Percentiles rank a stretch among this genome's conserved stretches.
These are phyloP conservation scores for Colletotrichum sp. DNA, from an alignment of 2,329 filamentous ascomycete species.

Conservation along the genomic window DNA sequence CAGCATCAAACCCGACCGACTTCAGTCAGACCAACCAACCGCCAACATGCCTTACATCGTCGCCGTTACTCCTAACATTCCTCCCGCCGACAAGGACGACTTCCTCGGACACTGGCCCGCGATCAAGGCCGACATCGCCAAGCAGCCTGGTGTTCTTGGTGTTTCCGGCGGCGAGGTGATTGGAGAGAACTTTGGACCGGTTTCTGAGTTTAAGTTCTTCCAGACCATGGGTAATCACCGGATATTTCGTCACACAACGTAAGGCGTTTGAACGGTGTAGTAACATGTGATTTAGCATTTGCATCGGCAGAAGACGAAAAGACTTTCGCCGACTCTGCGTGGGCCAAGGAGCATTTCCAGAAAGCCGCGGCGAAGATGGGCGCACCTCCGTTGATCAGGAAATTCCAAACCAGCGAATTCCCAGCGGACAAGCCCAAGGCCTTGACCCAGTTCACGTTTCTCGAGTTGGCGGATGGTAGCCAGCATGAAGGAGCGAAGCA, in stretches of 20 bases:
- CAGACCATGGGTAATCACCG: background rate
- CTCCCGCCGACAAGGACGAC: slow-evolving; percentile 13
- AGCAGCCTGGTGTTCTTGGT: slow-evolving; percentile 5
- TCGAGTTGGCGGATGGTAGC: slow-evolving; percentile 1
- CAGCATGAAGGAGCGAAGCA: slow-evolving; percentile 8
- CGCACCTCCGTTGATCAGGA: background rate
- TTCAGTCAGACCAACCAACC: background rate
- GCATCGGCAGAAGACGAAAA: background rate
- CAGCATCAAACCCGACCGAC: no score
- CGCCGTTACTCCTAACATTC: background rate
- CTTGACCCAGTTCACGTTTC: background rate
- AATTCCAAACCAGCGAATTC: slow-evolving; percentile 3
- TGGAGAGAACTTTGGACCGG: background rate
- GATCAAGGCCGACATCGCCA: background rate
- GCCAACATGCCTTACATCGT: slow-evolving; percentile 11
- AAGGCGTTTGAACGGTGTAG: background rate
- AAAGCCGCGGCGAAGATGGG: background rate
- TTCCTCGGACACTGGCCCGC: slow-evolving; percentile 6
- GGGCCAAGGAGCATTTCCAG: background rate
- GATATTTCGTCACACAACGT: background rate
- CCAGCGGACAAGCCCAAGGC: background rate
- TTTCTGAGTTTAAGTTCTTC: slow-evolving; percentile 15
- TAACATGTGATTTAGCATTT: background rate
- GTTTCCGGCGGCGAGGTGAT: slow-evolving; percentile 1
- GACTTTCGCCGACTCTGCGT: slow-evolving; percentile 3